Evolutionary conservation across 2,329 filamentous ascomycete species (phyloP), one percentile per base, ranked within the genome.

Genomic region (Zymoseptoria ardabiliae): DNA sequence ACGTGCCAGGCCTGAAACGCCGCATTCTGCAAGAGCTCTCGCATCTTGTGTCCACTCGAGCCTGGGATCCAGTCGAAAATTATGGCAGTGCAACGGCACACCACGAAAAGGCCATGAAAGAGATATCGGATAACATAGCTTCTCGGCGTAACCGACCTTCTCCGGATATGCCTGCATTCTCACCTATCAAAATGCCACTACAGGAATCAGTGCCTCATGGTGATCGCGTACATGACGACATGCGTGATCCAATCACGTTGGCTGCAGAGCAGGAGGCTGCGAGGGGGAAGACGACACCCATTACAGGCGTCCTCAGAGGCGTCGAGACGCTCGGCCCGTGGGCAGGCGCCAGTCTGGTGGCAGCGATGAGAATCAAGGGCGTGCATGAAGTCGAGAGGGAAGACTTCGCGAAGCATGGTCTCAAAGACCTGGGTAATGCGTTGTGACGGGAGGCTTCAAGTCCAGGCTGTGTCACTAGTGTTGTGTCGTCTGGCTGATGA

Each of bases 11-110:
- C 0, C 76, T 99, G 23, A 91, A 90, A 65, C 80, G 82, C 22
- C 85, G 93, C 23, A 81, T 96, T 45, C 75, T 96, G 30, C 82
- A 88, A 58, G 92, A 97, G 67, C 75, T 97, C 0, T 81, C 82
- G 3, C 74, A 77, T 1, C 76, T 96, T 0, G 80, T 94, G 4
- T 78, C 85, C 17, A 77, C 81, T 51, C 79, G 85, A 62, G 89
- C 90, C 6, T 97, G 93, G 91, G 85, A 90, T 66, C 80, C 84
- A 0, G 85, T 96, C 1, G 81, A 82, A 50, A 91, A 88, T 41
- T 89, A 87, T 65, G 87, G 82, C 1, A 82, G 85, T 21, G 69
- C 69, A 22, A 65, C 58, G 52, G 54, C 54, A 11, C 53, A 50
- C 49, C 63, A 60, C 53, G 59, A 53, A 41, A 45, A 53, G 45